phyloP scores from a whole-genome alignment of 176 grass and related monocot species.

The Musa itinerans region DNA sequence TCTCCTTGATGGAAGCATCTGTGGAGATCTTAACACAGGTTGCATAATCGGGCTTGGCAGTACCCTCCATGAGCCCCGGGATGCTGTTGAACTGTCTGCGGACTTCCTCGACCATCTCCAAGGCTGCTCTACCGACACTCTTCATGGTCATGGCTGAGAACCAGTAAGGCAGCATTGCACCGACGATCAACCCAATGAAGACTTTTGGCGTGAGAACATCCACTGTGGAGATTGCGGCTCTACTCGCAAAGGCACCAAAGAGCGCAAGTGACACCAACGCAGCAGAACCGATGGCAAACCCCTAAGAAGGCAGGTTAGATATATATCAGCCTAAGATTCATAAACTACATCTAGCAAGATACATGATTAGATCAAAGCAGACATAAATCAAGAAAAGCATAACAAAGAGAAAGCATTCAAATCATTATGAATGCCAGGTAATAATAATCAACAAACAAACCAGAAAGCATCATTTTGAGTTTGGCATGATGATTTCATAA shows the following conservation, averaged over 20 bases:
- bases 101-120: constrained; percentile 13
- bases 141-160: constrained; percentile 16
- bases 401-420: too few species aligned
- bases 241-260: constrained; percentile 7
- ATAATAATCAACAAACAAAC: too few species aligned
- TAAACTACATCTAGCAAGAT: neutral
- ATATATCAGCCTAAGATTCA: too few species aligned
- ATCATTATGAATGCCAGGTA: too few species aligned
- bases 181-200: constrained; percentile 5
- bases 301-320: neutral
- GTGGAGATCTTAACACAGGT: constrained; percentile 12
- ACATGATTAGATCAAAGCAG: too few species aligned
- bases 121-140: constrained; percentile 7
- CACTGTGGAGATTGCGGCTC: constrained; percentile 5
- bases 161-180: constrained; percentile 11
- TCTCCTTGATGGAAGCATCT: constrained; percentile 6
- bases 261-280: constrained; percentile 6
- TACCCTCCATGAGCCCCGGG: constrained; percentile 6
- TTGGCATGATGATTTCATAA: too few species aligned
- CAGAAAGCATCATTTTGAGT: too few species aligned
- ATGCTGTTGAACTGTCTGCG: constrained; percentile 11
- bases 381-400: too few species aligned
- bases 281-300: constrained; percentile 10
- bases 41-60: neutral
- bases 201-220: constrained; percentile 14